Evolutionary conservation across 202 grass and related monocot genomes (phyloP).

Genomic region (Zoysia matrella): DNA sequence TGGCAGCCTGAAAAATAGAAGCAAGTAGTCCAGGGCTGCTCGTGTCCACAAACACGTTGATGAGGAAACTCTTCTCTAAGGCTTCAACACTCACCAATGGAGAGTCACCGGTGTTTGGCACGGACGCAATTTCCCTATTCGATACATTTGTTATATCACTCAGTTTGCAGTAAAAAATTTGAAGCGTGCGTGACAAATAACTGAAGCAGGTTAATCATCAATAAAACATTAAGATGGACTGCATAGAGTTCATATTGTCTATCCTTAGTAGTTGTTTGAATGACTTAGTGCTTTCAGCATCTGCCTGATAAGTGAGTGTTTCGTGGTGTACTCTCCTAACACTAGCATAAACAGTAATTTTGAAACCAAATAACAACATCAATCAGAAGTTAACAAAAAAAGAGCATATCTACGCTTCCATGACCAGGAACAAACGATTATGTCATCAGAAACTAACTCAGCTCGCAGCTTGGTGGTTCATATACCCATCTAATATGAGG

Average conservation of each 20-base stretch:
- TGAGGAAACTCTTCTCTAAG: slow-evolving; percentile 61
- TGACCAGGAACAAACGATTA: no score
- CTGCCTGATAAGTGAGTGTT: no score
- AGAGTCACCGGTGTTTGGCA: slow-evolving; percentile 3
- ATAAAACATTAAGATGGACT: background rate
- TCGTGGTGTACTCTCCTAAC: no score
- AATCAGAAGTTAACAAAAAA: background rate
- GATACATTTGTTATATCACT: background rate
- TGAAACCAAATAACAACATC: background rate
- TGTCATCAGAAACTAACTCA: background rate
- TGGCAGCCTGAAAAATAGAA: slow-evolving; percentile 67
- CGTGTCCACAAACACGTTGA: slow-evolving; percentile 62
- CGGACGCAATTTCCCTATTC: slow-evolving; percentile 50
- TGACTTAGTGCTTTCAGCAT: no score
- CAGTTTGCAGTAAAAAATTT: background rate
- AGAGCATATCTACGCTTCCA: no score
- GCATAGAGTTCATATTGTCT: background rate
- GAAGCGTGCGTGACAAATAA: background rate
- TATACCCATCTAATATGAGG: background rate
- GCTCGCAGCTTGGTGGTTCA: background rate
- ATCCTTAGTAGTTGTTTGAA: no score
- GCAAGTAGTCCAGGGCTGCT: slow-evolving; percentile 63
- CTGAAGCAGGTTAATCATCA: background rate
- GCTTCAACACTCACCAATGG: slow-evolving; percentile 67
- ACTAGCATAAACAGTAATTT: background rate